Evolutionary conservation across 2,329 filamentous ascomycete genomes (phyloP).

Genomic region (Canariomyces notabilis): DNA sequence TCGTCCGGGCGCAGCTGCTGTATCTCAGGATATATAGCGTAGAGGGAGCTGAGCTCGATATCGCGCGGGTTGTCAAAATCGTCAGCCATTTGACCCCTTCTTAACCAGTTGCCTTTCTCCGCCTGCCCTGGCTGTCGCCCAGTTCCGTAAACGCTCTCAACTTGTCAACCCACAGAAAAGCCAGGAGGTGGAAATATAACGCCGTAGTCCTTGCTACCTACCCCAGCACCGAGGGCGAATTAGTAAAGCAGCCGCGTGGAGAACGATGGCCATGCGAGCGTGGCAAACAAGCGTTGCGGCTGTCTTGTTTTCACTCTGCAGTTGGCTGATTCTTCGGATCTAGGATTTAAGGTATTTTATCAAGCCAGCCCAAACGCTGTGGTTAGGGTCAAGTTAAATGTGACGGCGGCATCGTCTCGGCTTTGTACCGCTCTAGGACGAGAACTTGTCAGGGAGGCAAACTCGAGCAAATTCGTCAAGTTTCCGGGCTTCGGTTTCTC

Average conservation of each 20-base stretch:
- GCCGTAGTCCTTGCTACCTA: neutral
- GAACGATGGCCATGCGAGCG: neutral
- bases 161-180: no score
- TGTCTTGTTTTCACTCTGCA: no score
- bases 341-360: no score
- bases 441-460: neutral
- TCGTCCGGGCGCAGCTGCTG: slow-evolving; percentile 38
- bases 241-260: neutral
- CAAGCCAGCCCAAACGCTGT: no score
- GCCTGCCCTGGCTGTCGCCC: neutral
- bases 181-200: neutral
- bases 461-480: no score
- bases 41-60: slow-evolving; percentile 55
- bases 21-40: slow-evolving; percentile 65
- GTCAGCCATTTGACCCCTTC: slow-evolving; percentile 15
- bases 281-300: neutral
- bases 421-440: neutral
- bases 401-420: slow-evolving; percentile 9
- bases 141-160: no score
- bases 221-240: neutral
- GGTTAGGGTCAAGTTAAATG: neutral
- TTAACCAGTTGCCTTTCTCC: neutral
- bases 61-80: slow-evolving; percentile 48
- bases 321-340: no score
- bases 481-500: neutral